phyloP scores from a whole-genome alignment of 176 grass and related monocot genomes.

The Oryza meridionalis region DNA sequence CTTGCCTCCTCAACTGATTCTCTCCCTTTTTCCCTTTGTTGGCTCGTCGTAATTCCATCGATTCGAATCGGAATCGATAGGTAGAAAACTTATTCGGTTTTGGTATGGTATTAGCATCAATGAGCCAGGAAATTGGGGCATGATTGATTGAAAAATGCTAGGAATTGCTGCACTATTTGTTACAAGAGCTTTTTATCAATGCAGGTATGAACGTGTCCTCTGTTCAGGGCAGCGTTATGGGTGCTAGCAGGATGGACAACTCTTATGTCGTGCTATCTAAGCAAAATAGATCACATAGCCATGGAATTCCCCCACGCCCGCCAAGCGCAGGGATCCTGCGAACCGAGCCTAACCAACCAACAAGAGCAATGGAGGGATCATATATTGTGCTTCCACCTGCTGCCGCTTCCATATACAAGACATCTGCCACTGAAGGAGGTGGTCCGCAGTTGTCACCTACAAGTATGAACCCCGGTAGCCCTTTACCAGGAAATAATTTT shows the following conservation, averaged over 20 bases:
- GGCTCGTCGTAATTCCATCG: not conserved
- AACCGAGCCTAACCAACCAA: constrained; percentile 54
- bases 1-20: constrained; percentile 32
- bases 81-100: not conserved
- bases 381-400: constrained; percentile 94
- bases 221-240: constrained; percentile 82
- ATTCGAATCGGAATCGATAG: not conserved
- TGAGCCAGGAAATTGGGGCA: not conserved
- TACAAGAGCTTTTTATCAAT: not conserved
- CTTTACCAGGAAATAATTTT: constrained; percentile 59
- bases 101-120: not conserved
- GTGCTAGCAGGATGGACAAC: constrained; percentile 77
- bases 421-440: constrained; percentile 53
- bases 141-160: not conserved
- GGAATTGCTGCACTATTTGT: not conserved
- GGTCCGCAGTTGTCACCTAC: constrained; percentile 41
- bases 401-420: constrained; percentile 82
- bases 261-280: constrained; percentile 79
- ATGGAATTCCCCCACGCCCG: constrained; percentile 67
- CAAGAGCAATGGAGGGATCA: constrained; percentile 84
- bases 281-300: constrained; percentile 64
- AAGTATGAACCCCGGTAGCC: constrained; percentile 46
- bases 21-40: not conserved
- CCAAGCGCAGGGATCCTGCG: constrained; percentile 39
- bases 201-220: constrained; percentile 75